phyloP scores from a whole-genome alignment of 495 filamentous ascomycete species.

The Daldinia concentrica region DNA sequence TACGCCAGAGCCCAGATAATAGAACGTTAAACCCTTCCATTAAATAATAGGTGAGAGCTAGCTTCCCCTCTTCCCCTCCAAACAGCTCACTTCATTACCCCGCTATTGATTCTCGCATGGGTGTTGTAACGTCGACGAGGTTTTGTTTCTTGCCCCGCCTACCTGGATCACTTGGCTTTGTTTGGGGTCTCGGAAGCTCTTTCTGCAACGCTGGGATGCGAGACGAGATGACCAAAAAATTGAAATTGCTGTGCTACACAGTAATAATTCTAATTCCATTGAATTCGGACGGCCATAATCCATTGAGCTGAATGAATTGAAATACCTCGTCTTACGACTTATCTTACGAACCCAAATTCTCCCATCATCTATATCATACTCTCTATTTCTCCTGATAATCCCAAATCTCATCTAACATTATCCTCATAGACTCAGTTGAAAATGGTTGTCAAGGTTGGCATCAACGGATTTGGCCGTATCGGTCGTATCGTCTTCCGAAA shows the following conservation, averaged over 20 bases:
- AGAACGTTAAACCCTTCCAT: neutral
- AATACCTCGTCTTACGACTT: constrained; percentile 29
- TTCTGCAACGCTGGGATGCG: constrained; percentile 13
- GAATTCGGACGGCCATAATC: neutral
- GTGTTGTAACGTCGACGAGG: constrained; percentile 28
- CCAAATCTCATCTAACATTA: constrained; percentile 21
- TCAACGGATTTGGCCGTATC: constrained; percentile 99
- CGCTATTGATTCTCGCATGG: constrained; percentile 31
- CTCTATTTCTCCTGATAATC: neutral
- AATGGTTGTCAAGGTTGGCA: constrained; percentile 78
- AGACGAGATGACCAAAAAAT: constrained; percentile 15
- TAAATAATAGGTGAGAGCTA: constrained; percentile 31
- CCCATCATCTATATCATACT: neutral
- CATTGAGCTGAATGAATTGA: constrained; percentile 24
- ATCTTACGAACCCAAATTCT: neutral
- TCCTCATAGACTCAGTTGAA: constrained; percentile 43
- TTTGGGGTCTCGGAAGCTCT: constrained; percentile 16
- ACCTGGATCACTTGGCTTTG: constrained; percentile 35
- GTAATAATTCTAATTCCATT: constrained; percentile 2
- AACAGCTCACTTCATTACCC: constrained; percentile 38
- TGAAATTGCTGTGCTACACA: constrained; percentile 8
- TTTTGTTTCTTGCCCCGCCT: constrained; percentile 32
- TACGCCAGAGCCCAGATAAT: neutral
- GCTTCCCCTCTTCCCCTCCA: constrained; percentile 12
- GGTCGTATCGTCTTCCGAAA: constrained; percentile 85